A percentile compares a stretch with the other conserved stretches of the same genome.
Conservation (phyloP, 495 filamentous ascomycete species). For the Glonium stellatum region DNA sequence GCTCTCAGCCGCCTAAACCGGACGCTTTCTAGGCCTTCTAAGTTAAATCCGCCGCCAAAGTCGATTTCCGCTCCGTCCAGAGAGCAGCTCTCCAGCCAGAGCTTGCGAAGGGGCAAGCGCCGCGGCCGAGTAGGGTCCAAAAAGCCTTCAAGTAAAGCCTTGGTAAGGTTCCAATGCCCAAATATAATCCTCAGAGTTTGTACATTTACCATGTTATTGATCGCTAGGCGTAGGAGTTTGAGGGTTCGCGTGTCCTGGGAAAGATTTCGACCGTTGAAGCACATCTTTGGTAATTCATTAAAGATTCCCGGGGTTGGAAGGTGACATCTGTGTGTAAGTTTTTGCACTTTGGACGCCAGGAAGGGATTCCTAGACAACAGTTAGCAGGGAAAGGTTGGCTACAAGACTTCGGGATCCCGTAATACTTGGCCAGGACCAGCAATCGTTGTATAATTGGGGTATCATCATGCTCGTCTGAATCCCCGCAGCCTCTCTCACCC, state of each 20-base stretch:
- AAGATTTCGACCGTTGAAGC: constrained; percentile 27
- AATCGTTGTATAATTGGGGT: constrained; percentile 32
- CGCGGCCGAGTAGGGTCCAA: constrained; percentile 23
- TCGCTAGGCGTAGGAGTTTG: constrained; percentile 26
- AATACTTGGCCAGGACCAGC: constrained; percentile 27
- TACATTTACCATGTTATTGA: constrained; percentile 29
- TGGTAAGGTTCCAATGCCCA: constrained; percentile 30
- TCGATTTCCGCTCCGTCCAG: constrained; percentile 16
- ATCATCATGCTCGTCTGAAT: constrained; percentile 34
- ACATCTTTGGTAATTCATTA: constrained; percentile 27
- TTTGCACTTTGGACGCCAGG: constrained; percentile 29
- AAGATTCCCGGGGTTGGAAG: constrained; percentile 33
- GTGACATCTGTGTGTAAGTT: constrained; percentile 32
- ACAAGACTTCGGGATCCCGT: not conserved
- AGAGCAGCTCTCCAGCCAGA: constrained; percentile 36
- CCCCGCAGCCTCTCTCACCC: constrained; percentile 5
- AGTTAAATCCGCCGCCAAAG: constrained; percentile 4
- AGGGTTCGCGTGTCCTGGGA: constrained; percentile 25
- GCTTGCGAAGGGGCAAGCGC: constrained; percentile 23
- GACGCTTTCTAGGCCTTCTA: constrained; percentile 28
- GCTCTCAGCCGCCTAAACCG: constrained; percentile 28
- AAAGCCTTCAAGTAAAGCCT: constrained; percentile 28
- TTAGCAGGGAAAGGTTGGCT: not conserved
- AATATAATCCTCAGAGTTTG: constrained; percentile 32
- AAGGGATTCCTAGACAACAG: constrained; percentile 19